Conservation (phyloP, 495 filamentous ascomycete species). For the Penicillium nucicola region DNA sequence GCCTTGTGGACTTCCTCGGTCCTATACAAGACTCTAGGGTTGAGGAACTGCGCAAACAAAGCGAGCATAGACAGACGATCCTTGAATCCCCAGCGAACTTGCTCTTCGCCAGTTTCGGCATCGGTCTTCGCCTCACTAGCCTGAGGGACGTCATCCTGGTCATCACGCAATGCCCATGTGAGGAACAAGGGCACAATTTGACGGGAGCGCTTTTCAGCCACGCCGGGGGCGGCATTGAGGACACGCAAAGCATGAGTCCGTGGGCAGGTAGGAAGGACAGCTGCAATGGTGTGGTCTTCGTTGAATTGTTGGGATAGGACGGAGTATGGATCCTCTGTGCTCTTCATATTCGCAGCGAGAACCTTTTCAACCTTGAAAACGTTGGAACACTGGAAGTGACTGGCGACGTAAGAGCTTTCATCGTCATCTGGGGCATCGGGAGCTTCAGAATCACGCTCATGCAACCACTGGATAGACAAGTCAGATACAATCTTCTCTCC, state of each 20-base stretch:
- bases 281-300: conserved; percentile 29
- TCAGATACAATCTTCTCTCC: conserved; percentile 73
- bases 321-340: conserved; percentile 15
- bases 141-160: conserved; percentile 43
- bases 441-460: conserved; percentile 45
- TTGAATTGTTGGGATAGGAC: conserved; percentile 32
- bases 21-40: conserved; percentile 78
- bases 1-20: conserved; percentile 71
- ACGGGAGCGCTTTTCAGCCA: conserved; percentile 84
- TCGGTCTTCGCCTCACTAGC: conserved; percentile 20
- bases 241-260: conserved; percentile 77
- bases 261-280: conserved; percentile 44
- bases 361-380: conserved; percentile 53
- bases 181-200: conserved; percentile 82
- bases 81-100: conserved; percentile 53
- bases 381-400: conserved; percentile 80
- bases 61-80: conserved; percentile 79
- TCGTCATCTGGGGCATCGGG: conserved; percentile 20
- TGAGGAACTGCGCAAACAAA: conserved; percentile 80
- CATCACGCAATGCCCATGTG: conserved; percentile 60
- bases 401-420: conserved; percentile 27
- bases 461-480: conserved; percentile 78
- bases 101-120: conserved; percentile 12
- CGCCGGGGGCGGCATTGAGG: conserved; percentile 63
- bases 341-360: conserved; percentile 30